These are phyloP conservation scores for Symbiodinium natans DNA, from an alignment of 73 alveolate genomes.

Conservation along the genomic window DNA sequence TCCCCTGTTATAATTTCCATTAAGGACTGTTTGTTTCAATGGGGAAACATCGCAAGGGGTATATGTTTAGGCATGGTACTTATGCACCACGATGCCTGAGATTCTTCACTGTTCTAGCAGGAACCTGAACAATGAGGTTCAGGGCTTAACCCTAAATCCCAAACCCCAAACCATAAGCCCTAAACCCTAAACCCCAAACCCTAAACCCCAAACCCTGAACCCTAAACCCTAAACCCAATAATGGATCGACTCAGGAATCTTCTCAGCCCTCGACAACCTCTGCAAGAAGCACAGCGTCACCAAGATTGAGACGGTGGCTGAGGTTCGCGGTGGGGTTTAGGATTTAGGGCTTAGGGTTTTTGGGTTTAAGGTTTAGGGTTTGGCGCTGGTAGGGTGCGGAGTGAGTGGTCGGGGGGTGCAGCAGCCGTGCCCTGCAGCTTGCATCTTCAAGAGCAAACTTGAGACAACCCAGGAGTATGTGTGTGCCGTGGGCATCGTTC, in stretches of 20 bases:
- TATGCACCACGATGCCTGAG: too few species aligned
- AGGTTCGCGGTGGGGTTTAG: neutral
- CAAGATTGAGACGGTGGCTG: conserved; percentile 75
- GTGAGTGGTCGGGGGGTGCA: too few species aligned
- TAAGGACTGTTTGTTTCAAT: too few species aligned
- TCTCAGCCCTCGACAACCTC: conserved; percentile 20
- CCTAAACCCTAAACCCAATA: neutral
- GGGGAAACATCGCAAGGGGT: too few species aligned
- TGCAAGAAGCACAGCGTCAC: conserved; percentile 49
- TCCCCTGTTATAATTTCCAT: too few species aligned
- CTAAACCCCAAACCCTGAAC: neutral
- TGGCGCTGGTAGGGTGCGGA: too few species aligned
- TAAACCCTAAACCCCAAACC: neutral
- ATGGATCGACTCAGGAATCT: conserved; percentile 6
- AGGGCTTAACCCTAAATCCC: neutral
- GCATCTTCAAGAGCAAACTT: too few species aligned
- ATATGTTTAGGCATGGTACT: too few species aligned
- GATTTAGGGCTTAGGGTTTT: neutral
- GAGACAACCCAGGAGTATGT: conserved; percentile 24
- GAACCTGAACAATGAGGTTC: too few species aligned
- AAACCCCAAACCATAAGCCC: neutral
- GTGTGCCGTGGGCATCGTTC: conserved; percentile 55
- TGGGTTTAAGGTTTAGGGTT: neutral
- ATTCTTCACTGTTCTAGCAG: too few species aligned
- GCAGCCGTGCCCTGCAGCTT: too few species aligned